Conservation (phyloP, 768 basidiomycete species). For the Tylopilus intermedius region DNA sequence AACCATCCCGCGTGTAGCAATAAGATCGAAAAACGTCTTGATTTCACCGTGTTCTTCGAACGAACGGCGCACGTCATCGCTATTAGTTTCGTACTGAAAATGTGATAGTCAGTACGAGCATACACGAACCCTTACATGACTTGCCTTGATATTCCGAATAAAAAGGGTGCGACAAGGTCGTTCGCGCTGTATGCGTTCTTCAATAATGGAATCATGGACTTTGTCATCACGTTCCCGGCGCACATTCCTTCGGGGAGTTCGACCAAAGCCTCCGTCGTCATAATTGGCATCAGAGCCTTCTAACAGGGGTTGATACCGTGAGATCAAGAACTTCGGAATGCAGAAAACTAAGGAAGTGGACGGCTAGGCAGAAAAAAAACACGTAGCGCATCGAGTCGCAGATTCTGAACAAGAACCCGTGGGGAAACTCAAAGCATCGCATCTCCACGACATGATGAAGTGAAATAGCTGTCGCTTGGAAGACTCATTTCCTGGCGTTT, state of each 20-base stretch:
- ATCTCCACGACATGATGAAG: slow-evolving; percentile 18
- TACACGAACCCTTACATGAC: slow-evolving; percentile 30
- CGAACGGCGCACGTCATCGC: slow-evolving; percentile 73
- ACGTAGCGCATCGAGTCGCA: slow-evolving; percentile 42
- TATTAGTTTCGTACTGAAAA: slow-evolving; percentile 80
- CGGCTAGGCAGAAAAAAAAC: slow-evolving; percentile 39
- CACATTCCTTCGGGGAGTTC: slow-evolving; percentile 40
- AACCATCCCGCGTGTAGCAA: slow-evolving; percentile 94
- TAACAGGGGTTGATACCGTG: slow-evolving; percentile 44
- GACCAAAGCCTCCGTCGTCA: slow-evolving; percentile 49
- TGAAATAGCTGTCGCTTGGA: slow-evolving; percentile 16
- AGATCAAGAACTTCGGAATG: slow-evolving; percentile 48
- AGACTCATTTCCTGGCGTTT: slow-evolving; percentile 28
- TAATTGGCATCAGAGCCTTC: slow-evolving; percentile 57
- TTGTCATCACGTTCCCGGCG: slow-evolving; percentile 85
- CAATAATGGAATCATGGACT: slow-evolving; percentile 86
- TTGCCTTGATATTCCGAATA: slow-evolving; percentile 96
- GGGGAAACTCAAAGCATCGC: slow-evolving; percentile 25
- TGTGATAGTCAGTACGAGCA: slow-evolving; percentile 12
- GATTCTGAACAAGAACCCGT: slow-evolving; percentile 17
- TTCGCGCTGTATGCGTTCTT: slow-evolving; percentile 91
- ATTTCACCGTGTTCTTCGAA: slow-evolving; percentile 96
- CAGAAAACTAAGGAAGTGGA: slow-evolving; percentile 35
- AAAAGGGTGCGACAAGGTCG: slow-evolving; percentile 94
- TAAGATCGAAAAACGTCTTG: slow-evolving; percentile 95